Base-by-base conservation (phyloP, 768 basidiomycete species). In the Russula sp. region DNA sequence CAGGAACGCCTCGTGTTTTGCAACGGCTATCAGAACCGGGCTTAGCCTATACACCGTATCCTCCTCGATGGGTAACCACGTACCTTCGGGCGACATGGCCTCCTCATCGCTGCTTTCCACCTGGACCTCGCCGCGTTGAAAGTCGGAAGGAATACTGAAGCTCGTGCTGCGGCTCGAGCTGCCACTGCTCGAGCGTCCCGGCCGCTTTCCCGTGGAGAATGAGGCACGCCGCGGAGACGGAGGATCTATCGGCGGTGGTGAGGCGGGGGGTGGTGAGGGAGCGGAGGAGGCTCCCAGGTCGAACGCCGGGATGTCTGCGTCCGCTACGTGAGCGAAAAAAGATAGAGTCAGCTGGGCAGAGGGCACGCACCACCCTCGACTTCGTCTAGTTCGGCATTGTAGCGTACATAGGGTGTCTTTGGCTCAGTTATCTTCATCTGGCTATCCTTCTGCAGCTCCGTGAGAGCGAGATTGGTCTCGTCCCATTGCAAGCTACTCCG, bases 401-500 rank as follows among this genome's bases (percentile, higher is more conserved):
- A 95, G 68, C 92, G 80, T 58, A 98, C 94, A 75, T 90, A 98
- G 2, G 94, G 94, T 10, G 94, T 98, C 82, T 98, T 98, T 57
- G 94, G 94, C 71, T 98, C 94, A 2, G 91, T 94, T 71, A 98
- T 98, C 84, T 97, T 98, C 94, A 97, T 98, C 71, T 94, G 78
- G 66, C 91, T 94, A 71, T 96, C 94, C 75, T 96, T 96, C 80
- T 89, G 85, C 68, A 93, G 86, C 75, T 98, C 94, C 1, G 94
- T 97, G 70, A 91, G 74, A 31, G 91, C 91, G 40, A 98, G 80
- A 72, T 97, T 98, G 73, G 85, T 91, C 71, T 98, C 94, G 71
- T 98, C 95, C 94, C 94, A 98, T 71, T 91, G 90, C 70, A 97
- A 71, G 69, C 87, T 94, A 68, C 82, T 48, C 80, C 58, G 32